Base-by-base conservation (phyloP, 768 basidiomycete genomes). In the Pulveroboletus ravenelii region DNA sequence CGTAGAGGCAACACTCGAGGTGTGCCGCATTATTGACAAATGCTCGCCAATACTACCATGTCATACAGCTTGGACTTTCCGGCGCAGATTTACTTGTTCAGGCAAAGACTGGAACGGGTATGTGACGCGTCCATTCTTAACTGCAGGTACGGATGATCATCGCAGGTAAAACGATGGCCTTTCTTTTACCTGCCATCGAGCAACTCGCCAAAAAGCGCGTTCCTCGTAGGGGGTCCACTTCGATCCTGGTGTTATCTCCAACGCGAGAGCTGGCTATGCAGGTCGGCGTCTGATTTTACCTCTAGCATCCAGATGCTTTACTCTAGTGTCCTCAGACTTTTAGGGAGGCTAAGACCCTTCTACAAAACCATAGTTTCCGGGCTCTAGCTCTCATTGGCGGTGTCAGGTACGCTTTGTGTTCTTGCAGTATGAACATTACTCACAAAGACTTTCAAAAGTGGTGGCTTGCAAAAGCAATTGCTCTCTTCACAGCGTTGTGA, bases 251-350 rank as follows among this genome's bases (percentile, higher is more conserved):
- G 2, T 57, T 89, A 27, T 84, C 86, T 4, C 87, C 87, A 0
- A 89, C 87, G 1, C 75, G 86, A 51, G 87, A 89, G 62, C 67
- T 89, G 31, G 87, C 85, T 2, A 78, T 81, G 57, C 86, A 88
- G 69, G 85, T 85, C 44, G 65, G 77, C 73, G 61, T 60, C 67
- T 14, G 5, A 10, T 9, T 10, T 3, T 7, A 0, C 8, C 5
- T 32, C 27, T 2, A 20, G 14, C 27, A 4, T 36, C 6, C 2
- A 35, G 12, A 35, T n/a, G 0, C 20, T 36, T 58, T 1, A 63
- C 23, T 1, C 10, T n/a, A 68, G 65, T 54, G 62, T 67, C 37
- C 65, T 76, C 72, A 79, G 53, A 78, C 87, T 41, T 74, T 80
- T 48, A 81, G 84, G 59, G 77, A 84, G 61, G 87, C 87, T 4